Evolutionary conservation across 108 stramenopile species (phyloP).

Genomic region (Pseudonitzschia pungens): DNA sequence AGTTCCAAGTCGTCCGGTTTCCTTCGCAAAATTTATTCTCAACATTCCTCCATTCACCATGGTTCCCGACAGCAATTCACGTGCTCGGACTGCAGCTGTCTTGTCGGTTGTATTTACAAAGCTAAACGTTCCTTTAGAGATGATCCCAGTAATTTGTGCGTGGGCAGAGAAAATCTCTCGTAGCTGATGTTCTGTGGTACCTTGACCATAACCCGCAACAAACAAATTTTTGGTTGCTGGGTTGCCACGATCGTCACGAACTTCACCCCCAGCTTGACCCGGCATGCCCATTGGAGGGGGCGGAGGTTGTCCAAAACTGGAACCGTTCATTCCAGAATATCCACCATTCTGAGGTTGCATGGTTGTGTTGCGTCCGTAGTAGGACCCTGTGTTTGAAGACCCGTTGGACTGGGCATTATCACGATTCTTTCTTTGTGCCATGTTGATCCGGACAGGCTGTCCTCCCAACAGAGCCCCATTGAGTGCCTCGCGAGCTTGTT

Average conservation of each 20-base stretch:
- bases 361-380: constrained; percentile 9
- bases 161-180: constrained; percentile 62
- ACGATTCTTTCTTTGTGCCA: constrained; percentile 68
- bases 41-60: constrained; percentile 75
- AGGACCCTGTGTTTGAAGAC: not conserved
- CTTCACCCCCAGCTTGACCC: constrained; percentile 10
- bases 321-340: constrained; percentile 1
- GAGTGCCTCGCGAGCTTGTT: constrained; percentile 69
- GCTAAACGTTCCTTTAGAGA: constrained; percentile 73
- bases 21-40: constrained; percentile 88
- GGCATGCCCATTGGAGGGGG: constrained; percentile 7
- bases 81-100: constrained; percentile 59
- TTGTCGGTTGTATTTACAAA: constrained; percentile 80
- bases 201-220: constrained; percentile 83
- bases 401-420: constrained; percentile 15
- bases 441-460: constrained; percentile 75
- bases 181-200: constrained; percentile 74
- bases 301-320: constrained; percentile 15
- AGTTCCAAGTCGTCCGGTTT: constrained; percentile 83
- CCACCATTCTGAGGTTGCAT: not conserved
- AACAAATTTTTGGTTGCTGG: constrained; percentile 87
- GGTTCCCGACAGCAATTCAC: constrained; percentile 60
- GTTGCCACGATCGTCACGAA: constrained; percentile 86
- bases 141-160: constrained; percentile 63
- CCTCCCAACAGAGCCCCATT: constrained; percentile 80